Evolutionary conservation across 164 flowering plant species (phyloP).

Genomic region (Liriodendron chinense): DNA sequence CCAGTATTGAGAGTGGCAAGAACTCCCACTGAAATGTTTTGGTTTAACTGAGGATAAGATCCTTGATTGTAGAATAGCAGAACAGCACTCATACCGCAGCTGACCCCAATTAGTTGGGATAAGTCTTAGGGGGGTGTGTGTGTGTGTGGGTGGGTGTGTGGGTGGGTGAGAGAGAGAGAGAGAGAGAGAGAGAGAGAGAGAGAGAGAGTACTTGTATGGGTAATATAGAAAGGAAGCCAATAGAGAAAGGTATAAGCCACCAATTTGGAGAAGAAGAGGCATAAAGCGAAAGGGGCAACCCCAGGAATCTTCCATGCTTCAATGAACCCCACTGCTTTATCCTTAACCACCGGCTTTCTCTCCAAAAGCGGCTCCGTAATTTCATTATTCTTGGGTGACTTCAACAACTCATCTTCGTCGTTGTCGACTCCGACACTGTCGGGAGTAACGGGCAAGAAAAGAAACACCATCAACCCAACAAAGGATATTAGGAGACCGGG

Average conservation of each 20-base stretch:
- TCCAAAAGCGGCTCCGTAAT: constrained; percentile 46
- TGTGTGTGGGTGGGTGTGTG: too few species aligned
- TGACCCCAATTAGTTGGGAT: too few species aligned
- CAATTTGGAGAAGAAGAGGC: constrained; percentile 92
- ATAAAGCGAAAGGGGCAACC: constrained; percentile 84
- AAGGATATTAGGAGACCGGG: constrained; percentile 74
- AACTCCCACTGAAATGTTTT: too few species aligned
- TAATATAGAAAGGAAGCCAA: constrained; percentile 95
- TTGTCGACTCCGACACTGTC: constrained; percentile 52
- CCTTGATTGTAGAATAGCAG: too few species aligned
- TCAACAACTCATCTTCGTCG: constrained; percentile 38
- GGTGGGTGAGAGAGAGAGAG: too few species aligned
- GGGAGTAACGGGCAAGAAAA: constrained; percentile 72
- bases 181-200: not conserved
- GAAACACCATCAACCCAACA: constrained; percentile 55
- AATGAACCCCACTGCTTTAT: constrained; percentile 69
- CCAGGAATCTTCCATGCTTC: constrained; percentile 98
- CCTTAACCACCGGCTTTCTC: constrained; percentile 17
- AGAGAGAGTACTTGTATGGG: constrained; percentile 64
- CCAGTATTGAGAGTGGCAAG: too few species aligned
- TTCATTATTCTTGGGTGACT: constrained; percentile 40
- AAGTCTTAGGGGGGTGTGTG: too few species aligned
- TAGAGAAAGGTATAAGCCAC: constrained; percentile 95
- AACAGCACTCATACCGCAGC: too few species aligned
- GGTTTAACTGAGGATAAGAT: too few species aligned